Percentiles rank a stretch among this genome's conserved stretches.
Evolutionary conservation across 2,329 filamentous ascomycete genomes (phyloP).

Genomic region (Seiridium unicorne): DNA sequence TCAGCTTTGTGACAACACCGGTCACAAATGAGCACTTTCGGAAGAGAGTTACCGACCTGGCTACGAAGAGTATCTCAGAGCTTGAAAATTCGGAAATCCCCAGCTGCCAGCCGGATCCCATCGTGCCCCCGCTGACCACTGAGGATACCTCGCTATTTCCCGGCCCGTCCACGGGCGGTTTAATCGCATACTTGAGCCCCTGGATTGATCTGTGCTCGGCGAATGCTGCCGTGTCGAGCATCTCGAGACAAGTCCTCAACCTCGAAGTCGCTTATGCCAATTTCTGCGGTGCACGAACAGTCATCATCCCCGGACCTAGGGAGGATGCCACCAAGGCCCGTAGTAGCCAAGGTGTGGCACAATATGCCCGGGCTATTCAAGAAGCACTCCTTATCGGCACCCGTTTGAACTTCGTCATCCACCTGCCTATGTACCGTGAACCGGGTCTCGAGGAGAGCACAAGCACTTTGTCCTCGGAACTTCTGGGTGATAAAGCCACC

Average conservation of each 20-base stretch:
- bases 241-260: slow-evolving; percentile 87
- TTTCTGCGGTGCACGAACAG: slow-evolving; percentile 85
- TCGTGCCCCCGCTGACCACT: slow-evolving; percentile 69
- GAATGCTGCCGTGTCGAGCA: slow-evolving; percentile 77
- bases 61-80: slow-evolving; percentile 52
- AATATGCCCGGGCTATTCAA: slow-evolving; percentile 81
- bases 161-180: slow-evolving; percentile 65
- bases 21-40: slow-evolving; percentile 76
- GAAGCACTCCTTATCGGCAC: slow-evolving; percentile 74
- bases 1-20: slow-evolving; percentile 75
- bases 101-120: slow-evolving; percentile 51
- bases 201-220: slow-evolving; percentile 90
- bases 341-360: slow-evolving; percentile 55
- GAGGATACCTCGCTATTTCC: slow-evolving; percentile 76
- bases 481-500: slow-evolving; percentile 18
- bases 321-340: slow-evolving; percentile 55
- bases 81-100: slow-evolving; percentile 44
- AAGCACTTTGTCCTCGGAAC: slow-evolving; percentile 9
- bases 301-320: slow-evolving; percentile 78
- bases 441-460: slow-evolving; percentile 53
- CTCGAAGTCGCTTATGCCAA: slow-evolving; percentile 92
- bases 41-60: slow-evolving; percentile 61
- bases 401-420: slow-evolving; percentile 77
- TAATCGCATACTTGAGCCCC: slow-evolving; percentile 77
- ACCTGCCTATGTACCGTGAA: slow-evolving; percentile 80